These are phyloP conservation scores for Ephemerocybe angulata DNA, from an alignment of 768 basidiomycete genomes.

Conservation along the genomic window DNA sequence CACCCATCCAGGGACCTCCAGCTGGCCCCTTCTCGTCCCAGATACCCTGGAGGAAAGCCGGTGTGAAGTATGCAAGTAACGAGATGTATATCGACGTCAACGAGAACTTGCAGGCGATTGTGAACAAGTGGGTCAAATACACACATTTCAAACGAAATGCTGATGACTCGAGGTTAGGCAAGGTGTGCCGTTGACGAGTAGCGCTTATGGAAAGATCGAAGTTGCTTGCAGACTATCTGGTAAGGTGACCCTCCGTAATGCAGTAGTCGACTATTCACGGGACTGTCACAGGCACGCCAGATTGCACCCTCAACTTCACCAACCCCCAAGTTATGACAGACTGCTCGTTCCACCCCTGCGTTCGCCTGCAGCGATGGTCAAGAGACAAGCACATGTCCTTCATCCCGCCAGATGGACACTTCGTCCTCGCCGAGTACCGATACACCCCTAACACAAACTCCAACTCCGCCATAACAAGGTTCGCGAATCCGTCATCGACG, in stretches of 20 bases:
- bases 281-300: constrained; percentile 69
- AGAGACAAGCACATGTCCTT: constrained; percentile 80
- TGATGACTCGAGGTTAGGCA: constrained; percentile 40
- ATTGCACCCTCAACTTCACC: constrained; percentile 71
- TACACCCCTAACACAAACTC: constrained; percentile 44
- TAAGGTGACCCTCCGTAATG: constrained; percentile 22
- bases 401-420: constrained; percentile 89
- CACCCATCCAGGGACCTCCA: background rate
- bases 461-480: constrained; percentile 24
- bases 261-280: constrained; percentile 3
- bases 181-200: constrained; percentile 62
- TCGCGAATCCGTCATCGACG: constrained; percentile 14
- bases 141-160: background rate
- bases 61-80: constrained; percentile 78
- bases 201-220: constrained; percentile 74
- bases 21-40: constrained; percentile 73
- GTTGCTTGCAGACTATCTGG: constrained; percentile 76
- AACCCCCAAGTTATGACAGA: constrained; percentile 73
- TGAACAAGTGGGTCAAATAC: constrained; percentile 60
- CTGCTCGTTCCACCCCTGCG: constrained; percentile 89
- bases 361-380: constrained; percentile 78
- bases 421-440: constrained; percentile 81
- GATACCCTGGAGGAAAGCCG: constrained; percentile 90
- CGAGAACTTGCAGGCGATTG: constrained; percentile 75
- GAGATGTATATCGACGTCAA: constrained; percentile 91